phyloP scores from a whole-genome alignment of 1,284 basidiomycete species.

The Lentinula novae-zelandiae region DNA sequence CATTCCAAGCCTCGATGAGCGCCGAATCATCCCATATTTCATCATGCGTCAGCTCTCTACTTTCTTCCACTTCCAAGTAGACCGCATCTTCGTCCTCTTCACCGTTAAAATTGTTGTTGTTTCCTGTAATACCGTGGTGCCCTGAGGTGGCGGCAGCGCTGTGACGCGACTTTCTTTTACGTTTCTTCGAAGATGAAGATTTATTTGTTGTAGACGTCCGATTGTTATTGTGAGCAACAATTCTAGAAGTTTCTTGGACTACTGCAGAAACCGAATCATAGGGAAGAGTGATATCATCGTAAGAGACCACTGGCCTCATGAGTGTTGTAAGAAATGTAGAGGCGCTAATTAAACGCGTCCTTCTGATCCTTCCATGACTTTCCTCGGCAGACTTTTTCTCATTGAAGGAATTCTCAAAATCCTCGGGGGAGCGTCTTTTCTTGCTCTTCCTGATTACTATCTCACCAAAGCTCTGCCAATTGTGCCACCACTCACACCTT shows the following conservation, averaged over 20 bases:
- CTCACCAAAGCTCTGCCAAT: not conserved
- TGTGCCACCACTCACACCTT: not conserved
- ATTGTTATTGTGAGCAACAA: not conserved
- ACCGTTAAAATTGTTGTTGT: not conserved
- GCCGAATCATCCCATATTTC: conserved; percentile 85
- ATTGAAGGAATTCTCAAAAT: not conserved
- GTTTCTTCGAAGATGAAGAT: conserved; percentile 43
- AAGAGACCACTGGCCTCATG: conserved; percentile 47
- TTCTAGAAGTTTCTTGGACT: conserved; percentile 17
- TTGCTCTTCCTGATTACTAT: not conserved
- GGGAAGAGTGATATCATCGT: conserved; percentile 51
- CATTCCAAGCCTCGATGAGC: conserved; percentile 76
- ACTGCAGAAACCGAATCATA: conserved; percentile 23
- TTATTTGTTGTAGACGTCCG: not conserved
- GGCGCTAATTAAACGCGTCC: not conserved
- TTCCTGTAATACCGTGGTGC: not conserved
- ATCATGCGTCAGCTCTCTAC: conserved; percentile 59
- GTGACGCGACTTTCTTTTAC: conserved; percentile 32
- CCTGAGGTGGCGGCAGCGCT: not conserved
- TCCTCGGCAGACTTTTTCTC: not conserved
- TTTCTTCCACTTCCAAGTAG: conserved; percentile 20
- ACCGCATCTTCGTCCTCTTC: conserved; percentile 20
- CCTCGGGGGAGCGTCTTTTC: not conserved
- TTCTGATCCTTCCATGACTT: not conserved
- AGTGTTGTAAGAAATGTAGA: conserved; percentile 2